Conservation (phyloP, 257 asterid genomes). For the Nicotiana knightiana region DNA sequence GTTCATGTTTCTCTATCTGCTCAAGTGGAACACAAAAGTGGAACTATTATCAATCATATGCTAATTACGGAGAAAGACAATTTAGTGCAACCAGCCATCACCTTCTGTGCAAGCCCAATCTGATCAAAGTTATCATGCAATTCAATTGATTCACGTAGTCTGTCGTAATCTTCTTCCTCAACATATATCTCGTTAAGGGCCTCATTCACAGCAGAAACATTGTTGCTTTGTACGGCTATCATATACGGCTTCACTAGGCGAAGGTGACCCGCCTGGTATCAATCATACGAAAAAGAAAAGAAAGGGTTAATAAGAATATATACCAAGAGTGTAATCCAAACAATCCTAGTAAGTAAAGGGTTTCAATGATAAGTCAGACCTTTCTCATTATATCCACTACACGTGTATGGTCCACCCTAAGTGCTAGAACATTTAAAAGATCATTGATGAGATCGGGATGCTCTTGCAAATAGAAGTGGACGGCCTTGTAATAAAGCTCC, state of each 20-base stretch:
- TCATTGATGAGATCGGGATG: constrained; percentile 97
- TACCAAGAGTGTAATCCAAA: background rate
- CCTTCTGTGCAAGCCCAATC: constrained; percentile 99
- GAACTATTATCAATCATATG: constrained; percentile 1
- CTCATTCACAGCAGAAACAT: constrained; percentile 94
- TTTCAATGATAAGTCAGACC: constrained; percentile 35
- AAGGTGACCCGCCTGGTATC: constrained; percentile 77
- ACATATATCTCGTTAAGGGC: constrained; percentile 90
- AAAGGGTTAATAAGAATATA: constrained; percentile 9
- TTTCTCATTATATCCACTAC: constrained; percentile 98
- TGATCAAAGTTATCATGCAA: constrained; percentile 95
- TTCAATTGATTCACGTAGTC: constrained; percentile 89
- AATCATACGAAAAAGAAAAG: constrained; percentile 13
- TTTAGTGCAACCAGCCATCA: constrained; percentile 22
- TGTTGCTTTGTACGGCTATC: constrained; percentile 99
- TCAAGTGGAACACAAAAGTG: constrained; percentile 10
- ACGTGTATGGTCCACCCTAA: constrained; percentile 93
- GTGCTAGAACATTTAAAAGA: constrained; percentile 94
- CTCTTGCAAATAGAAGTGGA: constrained; percentile 97
- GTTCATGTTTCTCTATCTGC: constrained; percentile 99
- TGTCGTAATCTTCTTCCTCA: constrained; percentile 96
- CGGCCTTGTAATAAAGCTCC: constrained; percentile 98
- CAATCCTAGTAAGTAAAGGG: background rate
- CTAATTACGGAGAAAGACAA: background rate
- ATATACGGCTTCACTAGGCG: constrained; percentile 96